phyloP scores from a whole-genome alignment of 2,329 filamentous ascomycete genomes.

The Dothideomycetes sp. region DNA sequence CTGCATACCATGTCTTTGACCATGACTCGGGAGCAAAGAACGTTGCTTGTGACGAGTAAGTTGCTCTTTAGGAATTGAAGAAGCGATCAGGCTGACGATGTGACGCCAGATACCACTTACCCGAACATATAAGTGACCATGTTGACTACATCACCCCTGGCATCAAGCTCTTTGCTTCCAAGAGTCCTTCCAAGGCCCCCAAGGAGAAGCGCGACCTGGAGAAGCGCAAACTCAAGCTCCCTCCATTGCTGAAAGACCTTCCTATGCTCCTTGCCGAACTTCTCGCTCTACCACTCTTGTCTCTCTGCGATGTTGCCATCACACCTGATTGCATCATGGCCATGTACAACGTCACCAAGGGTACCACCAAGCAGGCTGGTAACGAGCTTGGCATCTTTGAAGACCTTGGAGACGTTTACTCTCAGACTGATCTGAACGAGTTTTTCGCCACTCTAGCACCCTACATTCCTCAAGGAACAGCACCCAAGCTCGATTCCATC shows the following conservation, averaged over 20 bases:
- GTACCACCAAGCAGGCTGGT: conserved; percentile 22
- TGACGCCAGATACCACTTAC: conserved; percentile 34
- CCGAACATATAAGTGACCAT: conserved; percentile 34
- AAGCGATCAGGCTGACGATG: not conserved
- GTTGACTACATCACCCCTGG: conserved; percentile 48
- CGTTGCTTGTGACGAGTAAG: conserved; percentile 30
- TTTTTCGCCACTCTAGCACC: conserved; percentile 25
- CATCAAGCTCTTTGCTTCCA: conserved; percentile 31
- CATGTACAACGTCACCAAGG: conserved; percentile 33
- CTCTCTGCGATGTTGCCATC: conserved; percentile 14
- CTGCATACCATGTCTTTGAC: conserved; percentile 28
- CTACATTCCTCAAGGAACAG: conserved; percentile 29
- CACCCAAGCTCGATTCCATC: conserved; percentile 26
- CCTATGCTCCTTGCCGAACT: not conserved
- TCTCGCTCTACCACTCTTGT: not conserved
- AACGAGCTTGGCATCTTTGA: conserved; percentile 38
- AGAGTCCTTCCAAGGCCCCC: conserved; percentile 9
- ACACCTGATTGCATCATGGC: conserved; percentile 32
- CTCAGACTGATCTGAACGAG: conserved; percentile 31
- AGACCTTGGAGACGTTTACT: conserved; percentile 30
- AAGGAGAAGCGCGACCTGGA: conserved; percentile 9
- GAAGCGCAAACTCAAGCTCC: conserved; percentile 10
- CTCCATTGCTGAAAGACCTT: not conserved
- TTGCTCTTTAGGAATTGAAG: conserved; percentile 11
- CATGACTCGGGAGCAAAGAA: conserved; percentile 21